Evolutionary conservation across 2,329 filamentous ascomycete genomes (phyloP).

Genomic region (Aspergillus flavus): DNA sequence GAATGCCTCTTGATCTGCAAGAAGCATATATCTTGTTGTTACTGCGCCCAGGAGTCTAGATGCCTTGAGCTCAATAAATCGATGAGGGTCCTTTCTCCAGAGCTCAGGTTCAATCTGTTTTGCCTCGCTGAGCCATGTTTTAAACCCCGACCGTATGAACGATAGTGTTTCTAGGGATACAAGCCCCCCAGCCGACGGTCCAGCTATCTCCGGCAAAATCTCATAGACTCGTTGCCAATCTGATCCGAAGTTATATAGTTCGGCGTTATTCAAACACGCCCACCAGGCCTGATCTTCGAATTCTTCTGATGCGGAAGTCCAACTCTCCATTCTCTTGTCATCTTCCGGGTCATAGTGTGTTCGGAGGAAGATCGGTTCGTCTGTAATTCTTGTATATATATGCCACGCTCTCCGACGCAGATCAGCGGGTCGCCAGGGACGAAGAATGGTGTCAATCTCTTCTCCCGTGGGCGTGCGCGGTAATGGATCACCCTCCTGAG

Average conservation of each 20-base stretch:
- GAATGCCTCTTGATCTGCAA: constrained; percentile 4
- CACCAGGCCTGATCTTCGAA: constrained; percentile 8
- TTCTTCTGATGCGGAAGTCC: constrained; percentile 7
- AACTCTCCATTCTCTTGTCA: constrained; percentile 7
- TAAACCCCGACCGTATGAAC: neutral
- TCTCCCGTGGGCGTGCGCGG: constrained; percentile 13
- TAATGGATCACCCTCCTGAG: neutral
- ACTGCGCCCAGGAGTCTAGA: constrained; percentile 3
- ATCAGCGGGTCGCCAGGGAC: constrained; percentile 9
- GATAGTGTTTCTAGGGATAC: neutral
- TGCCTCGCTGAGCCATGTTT: neutral
- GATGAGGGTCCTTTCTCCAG: neutral
- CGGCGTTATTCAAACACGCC: constrained; percentile 7
- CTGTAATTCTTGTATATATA: neutral
- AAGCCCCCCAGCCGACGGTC: neutral
- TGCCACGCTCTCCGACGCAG: constrained; percentile 11
- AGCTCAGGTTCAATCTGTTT: constrained; percentile 3
- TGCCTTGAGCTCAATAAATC: constrained; percentile 6
- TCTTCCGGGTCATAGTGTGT: constrained; percentile 12
- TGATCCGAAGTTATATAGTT: constrained; percentile 11
- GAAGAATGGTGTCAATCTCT: constrained; percentile 12
- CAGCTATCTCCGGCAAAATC: constrained; percentile 12
- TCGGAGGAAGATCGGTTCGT: constrained; percentile 10
- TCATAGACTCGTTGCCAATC: constrained; percentile 13
- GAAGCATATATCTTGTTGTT: constrained; percentile 7